Evolutionary conservation across 305 asterid species (phyloP).

Genomic region (Solanum hybrid): DNA sequence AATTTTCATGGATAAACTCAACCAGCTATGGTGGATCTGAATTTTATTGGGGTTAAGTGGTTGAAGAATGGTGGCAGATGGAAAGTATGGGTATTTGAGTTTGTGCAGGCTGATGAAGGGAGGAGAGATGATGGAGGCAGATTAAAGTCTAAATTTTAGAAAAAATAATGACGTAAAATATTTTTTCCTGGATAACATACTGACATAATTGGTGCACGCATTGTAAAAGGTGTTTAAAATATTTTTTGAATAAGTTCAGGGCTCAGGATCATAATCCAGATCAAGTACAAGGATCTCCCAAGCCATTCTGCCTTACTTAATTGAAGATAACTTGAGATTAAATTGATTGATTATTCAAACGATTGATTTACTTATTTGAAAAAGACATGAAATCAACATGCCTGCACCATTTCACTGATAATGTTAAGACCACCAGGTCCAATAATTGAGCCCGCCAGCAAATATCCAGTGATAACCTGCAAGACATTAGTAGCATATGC

Average conservation of each 20-base stretch:
- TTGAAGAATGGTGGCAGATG: neutral
- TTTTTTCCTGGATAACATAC: neutral
- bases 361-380: neutral
- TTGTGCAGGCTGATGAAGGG: neutral
- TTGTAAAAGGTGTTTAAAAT: neutral
- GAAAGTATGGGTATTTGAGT: neutral
- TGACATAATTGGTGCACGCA: neutral
- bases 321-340: neutral
- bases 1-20: neutral
- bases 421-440: conserved; percentile 82
- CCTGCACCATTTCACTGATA: conserved; percentile 88
- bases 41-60: neutral
- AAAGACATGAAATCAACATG: conserved; percentile 17
- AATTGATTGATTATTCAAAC: neutral
- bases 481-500: conserved; percentile 1
- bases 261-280: neutral
- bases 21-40: neutral
- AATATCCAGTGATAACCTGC: conserved; percentile 83
- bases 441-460: conserved; percentile 76
- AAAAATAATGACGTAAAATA: neutral
- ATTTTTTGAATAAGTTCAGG: neutral
- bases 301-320: neutral
- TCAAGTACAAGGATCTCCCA: neutral
- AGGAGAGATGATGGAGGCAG: neutral
- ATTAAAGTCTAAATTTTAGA: neutral